Percentiles rank a stretch among this genome's conserved stretches.
These are phyloP conservation scores for Triticum timopheevii DNA, from an alignment of 176 grass and related monocot genomes.

Conservation along the genomic window DNA sequence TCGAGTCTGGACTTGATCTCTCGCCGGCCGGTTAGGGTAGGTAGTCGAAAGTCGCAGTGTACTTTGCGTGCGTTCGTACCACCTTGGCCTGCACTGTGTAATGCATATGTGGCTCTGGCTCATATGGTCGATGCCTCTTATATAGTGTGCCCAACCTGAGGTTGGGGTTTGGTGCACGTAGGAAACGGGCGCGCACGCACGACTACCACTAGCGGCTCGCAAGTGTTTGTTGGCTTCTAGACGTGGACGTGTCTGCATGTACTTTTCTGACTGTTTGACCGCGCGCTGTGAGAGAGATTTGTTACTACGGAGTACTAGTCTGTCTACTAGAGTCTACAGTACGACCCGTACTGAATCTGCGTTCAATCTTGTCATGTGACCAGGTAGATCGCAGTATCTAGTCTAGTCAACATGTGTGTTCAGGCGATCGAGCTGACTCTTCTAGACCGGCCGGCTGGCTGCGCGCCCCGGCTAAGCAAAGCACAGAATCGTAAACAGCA, in stretches of 20 bases:
- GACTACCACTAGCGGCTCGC: too few species aligned
- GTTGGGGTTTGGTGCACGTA: not conserved
- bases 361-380: not conserved
- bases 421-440: not conserved
- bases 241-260: conserved; percentile 16
- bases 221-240: not conserved
- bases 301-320: not conserved
- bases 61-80: not conserved
- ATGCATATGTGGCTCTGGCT: not conserved
- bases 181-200: too few species aligned
- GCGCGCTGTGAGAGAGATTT: not conserved
- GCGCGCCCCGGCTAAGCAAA: not conserved
- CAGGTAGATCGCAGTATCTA: not conserved
- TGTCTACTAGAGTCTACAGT: not conserved
- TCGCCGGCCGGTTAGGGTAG: not conserved
- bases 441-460: not conserved
- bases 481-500: not conserved
- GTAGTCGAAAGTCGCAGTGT: not conserved
- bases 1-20: too few species aligned
- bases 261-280: conserved; percentile 38
- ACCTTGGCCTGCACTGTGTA: not conserved
- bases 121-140: not conserved
- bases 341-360: not conserved
- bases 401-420: conserved; percentile 18
- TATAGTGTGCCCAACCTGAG: not conserved